Base-by-base conservation (phyloP, 179 eudicot genomes). In the Silene coronaria region DNA sequence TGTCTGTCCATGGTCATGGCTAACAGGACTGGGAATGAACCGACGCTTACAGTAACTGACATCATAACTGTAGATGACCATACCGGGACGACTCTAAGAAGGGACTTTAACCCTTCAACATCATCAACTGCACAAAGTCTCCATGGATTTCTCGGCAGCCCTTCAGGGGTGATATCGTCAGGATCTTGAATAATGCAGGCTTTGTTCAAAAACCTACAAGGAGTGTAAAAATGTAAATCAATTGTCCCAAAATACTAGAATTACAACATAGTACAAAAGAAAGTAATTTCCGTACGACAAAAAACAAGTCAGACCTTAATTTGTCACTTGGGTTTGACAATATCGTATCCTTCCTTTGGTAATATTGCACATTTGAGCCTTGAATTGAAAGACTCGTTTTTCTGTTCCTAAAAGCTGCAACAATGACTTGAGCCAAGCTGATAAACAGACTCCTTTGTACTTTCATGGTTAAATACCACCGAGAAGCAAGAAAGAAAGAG, bases 1-100 rank as follows among this genome's bases (percentile, higher is more conserved):
- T 90, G 98, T 63, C 98, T 61, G 71, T 94, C 85, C 98, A 94
- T 90, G 68, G 90, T 79, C n/a, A 55, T 82, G 3, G 96, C 96
- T 81, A 88, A 89, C 42, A 92, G 80, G 11, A 87, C 53, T 0
- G 86, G 88, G 53, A 89, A 89, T 9, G 96, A 71, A 46, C 77
- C 61, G 1, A 26, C 61, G 19, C 84, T 84, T 1, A 87, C 75
- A 82, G 83, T 86, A 46, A 91, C 73, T 0, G 97, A 77, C 79
- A 88, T 79, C 86, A 89, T 83, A 71, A 93, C 85, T 11, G 86
- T 80, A 0, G 95, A 65, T 8, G 98, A 91, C 98, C 98, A 93
- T 24, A 89, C 74, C 1, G 98, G 98, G 14, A 88, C 32, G 8
- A 93, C 88, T 76, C 83, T 82, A 7, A 93, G 82, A 36, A 93